phyloP scores from a whole-genome alignment of 2,329 filamentous ascomycete species.

The Alternaria solani region DNA sequence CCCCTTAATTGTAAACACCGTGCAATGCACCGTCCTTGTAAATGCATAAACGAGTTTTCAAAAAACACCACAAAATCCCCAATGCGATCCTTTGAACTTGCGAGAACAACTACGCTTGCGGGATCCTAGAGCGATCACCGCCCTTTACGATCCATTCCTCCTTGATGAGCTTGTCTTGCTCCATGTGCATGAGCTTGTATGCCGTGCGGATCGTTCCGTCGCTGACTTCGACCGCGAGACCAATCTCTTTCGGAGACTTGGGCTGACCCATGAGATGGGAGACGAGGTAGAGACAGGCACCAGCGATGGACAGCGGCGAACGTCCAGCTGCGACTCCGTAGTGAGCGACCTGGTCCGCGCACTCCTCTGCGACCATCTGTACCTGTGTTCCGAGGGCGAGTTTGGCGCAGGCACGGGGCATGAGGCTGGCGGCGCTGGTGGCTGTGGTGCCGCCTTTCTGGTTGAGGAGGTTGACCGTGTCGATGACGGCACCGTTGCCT shows the following conservation, averaged over 20 bases:
- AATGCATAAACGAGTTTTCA: neutral
- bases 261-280: conserved; percentile 83
- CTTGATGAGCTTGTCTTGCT: conserved; percentile 77
- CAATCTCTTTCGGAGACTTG: conserved; percentile 86
- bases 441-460: conserved; percentile 68
- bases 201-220: conserved; percentile 97
- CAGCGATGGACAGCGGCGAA: conserved; percentile 91
- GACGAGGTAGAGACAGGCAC: conserved; percentile 96
- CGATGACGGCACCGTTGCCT: conserved; percentile 53
- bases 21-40: neutral
- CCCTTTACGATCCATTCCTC: conserved; percentile 77
- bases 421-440: conserved; percentile 83
- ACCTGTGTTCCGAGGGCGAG: conserved; percentile 78
- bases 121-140: conserved; percentile 75
- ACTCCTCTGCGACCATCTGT: conserved; percentile 78
- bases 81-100: neutral
- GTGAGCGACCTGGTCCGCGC: conserved; percentile 79
- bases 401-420: conserved; percentile 86
- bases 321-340: conserved; percentile 87
- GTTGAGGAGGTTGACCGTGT: conserved; percentile 68
- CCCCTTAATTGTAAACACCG: neutral
- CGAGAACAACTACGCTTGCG: conserved; percentile 44
- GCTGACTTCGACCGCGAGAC: conserved; percentile 83
- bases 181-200: conserved; percentile 85
- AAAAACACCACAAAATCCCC: neutral